Evolutionary conservation across 148 eudicot species (phyloP), one percentile per base, ranked within the genome.

Genomic region (Vaccinium macrocarpon): DNA sequence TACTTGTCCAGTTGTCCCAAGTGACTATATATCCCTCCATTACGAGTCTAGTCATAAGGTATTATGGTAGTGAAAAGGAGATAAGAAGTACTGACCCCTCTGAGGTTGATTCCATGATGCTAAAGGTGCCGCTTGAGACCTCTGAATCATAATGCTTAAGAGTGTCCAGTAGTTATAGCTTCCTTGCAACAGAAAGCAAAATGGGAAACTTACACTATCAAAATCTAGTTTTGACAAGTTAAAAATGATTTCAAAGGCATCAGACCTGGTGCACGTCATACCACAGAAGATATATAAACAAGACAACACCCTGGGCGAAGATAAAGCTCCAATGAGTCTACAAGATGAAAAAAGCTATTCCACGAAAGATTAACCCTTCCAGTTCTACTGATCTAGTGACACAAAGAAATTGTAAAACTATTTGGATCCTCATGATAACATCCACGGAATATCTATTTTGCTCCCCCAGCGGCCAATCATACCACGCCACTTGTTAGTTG

Each of bases 61-160:
- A 18, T 13, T 27, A 56, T 42, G 32, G 38, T 38, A 70, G 21
- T 49, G 13, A 13, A 38, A 76, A 53, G 61, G 29, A 71, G 53
- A 23, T 57, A 25, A 55, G 52, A 79, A 23, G 57, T n/a, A 62
- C 68, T 16, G 18, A 86, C 88, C 88, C 76, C 55, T 78, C 61
- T 71, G 82, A 53, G 85, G 82, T 77, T 82, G 79, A 72, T 74
- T 56, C 85, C 85, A 82, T 78, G 82, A 48, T 14, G 87, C 23
- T 71, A 81, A 62, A 81, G 85, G 13, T 29, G 73, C 76, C 25
- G 73, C 76, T 80, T 82, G 76, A 57, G 70, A 70, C 38, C 71
- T 81, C 64, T 68, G 82, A 59, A 78, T 82, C 88, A 86, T 82
- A 75, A 55, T 76, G 51, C 51, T 52, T 48, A 85, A 9, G 50